phyloP scores from a whole-genome alignment of 257 asterid genomes.

The Leonotis leonurus region DNA sequence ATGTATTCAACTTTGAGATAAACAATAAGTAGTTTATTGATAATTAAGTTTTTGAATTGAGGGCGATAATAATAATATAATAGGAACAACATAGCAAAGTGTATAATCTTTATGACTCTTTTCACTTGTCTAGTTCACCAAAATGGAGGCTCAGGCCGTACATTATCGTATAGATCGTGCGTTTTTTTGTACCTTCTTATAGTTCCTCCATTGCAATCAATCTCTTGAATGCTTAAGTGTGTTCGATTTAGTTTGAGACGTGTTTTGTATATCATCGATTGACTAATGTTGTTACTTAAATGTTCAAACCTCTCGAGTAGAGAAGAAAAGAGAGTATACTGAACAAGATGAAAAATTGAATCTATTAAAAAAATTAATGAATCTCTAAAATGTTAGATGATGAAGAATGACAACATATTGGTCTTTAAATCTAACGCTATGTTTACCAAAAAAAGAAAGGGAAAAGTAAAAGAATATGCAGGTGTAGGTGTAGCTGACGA shows the following conservation, averaged over 20 bases:
- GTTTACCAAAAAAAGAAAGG: too few species aligned
- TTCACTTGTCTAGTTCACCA: neutral
- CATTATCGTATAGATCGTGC: neutral
- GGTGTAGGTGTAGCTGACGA: too few species aligned
- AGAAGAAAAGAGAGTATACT: neutral
- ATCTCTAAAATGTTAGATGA: too few species aligned
- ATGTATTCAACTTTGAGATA: too few species aligned
- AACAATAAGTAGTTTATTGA: neutral
- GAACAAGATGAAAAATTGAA: neutral
- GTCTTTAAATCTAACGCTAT: too few species aligned
- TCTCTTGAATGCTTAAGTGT: neutral
- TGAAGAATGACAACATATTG: too few species aligned
- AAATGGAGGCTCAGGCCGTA: neutral
- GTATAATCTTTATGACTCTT: too few species aligned
- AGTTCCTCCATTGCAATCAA: too few species aligned
- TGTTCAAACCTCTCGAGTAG: neutral
- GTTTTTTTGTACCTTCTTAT: neutral
- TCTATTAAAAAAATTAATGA: too few species aligned
- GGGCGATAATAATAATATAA: neutral
- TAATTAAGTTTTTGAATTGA: neutral
- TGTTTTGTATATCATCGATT: neutral
- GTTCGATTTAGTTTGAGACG: neutral
- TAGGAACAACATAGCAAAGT: neutral
- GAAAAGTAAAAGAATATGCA: too few species aligned
- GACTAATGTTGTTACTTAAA: neutral